phyloP scores from a whole-genome alignment of 2,329 filamentous ascomycete genomes.

The Aureobasidium namibiae region DNA sequence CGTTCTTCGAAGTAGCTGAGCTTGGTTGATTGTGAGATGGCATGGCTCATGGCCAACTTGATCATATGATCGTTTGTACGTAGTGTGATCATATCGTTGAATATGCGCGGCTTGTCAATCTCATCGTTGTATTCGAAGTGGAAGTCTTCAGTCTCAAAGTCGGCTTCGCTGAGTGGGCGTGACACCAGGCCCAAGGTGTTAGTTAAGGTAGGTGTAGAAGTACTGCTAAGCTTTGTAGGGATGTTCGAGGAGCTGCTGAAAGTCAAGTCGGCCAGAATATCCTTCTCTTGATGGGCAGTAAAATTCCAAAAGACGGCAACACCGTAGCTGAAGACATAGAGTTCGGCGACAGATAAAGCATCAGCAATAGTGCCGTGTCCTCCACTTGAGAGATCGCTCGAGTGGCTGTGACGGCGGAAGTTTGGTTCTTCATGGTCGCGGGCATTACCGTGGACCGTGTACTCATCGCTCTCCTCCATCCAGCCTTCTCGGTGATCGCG shows the following conservation, averaged over 20 bases:
- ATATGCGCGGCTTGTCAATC: conserved; percentile 81
- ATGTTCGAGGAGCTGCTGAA: conserved; percentile 62
- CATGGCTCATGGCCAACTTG: conserved; percentile 94
- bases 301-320: conserved; percentile 99
- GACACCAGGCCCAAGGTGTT: conserved; percentile 58
- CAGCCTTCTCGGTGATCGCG: conserved; percentile 88
- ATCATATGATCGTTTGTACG: conserved; percentile 97
- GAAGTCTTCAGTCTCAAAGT: conserved; percentile 96
- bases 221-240: conserved; percentile 11
- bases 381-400: conserved; percentile 34
- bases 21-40: conserved; percentile 95
- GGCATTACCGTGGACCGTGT: conserved; percentile 24
- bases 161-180: conserved; percentile 72
- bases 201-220: conserved; percentile 17
- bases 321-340: conserved; percentile 96
- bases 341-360: conserved; percentile 76
- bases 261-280: conserved; percentile 87
- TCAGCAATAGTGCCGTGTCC: conserved; percentile 53
- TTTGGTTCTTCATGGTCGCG: conserved; percentile 10
- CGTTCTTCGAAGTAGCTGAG: conserved; percentile 91
- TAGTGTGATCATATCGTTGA: conserved; percentile 98
- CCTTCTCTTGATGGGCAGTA: conserved; percentile 89
- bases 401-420: conserved; percentile 21
- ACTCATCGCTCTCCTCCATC: conserved; percentile 70
- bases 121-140: conserved; percentile 93